Base-by-base conservation (phyloP, 345 rosid species). In the Euclidium syriacum region DNA sequence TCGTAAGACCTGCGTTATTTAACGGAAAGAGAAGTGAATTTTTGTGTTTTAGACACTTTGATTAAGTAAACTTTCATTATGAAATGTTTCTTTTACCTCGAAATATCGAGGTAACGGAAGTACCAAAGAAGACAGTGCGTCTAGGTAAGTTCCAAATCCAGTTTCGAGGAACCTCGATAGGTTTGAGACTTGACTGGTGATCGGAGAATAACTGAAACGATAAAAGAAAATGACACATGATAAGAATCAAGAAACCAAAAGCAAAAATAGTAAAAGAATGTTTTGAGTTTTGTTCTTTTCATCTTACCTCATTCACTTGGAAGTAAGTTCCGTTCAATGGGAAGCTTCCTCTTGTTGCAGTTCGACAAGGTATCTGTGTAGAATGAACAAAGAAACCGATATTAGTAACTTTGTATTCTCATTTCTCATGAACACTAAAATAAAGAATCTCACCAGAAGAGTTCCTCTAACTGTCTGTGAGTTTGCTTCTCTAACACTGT, bases 291-390 rank as follows among this genome's bases (percentile, higher is more conserved):
- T 32, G 29, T 52, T 41, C 27, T 26, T 56, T 44, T 47, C 36
- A 25, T 14, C 29, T 64, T 73, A 84, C 98, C 96, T 91, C 96
- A 26, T 91, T 91, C 8, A 91, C 91, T 79, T 91, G 98, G 68
- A 91, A 91, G 75, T 91, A 91, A 5, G 98, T 91, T 49, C 98
- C 96, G 52, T 91, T 91, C 19, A 91, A 78, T 10, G 98, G 98
- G 67, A 91, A 91, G 52, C 90, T 88, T 83, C 98, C 98, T 78
- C 86, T 78, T 96, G 80, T 88, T 27, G 98, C 98, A 65, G 95
- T 88, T 79, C 98, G 73, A 71, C 95, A 86, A 33, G 98, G 98
- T 77, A 91, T 84, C 98, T 91, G 83, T 58, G n/a, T n/a, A n/a
- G 52, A 61, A 70, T 29, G 54, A 53, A 17, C 12, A 2, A 20